These are phyloP conservation scores for Wallacemonas sp. DNA, from an alignment of 208 protist species.

Conservation along the genomic window DNA sequence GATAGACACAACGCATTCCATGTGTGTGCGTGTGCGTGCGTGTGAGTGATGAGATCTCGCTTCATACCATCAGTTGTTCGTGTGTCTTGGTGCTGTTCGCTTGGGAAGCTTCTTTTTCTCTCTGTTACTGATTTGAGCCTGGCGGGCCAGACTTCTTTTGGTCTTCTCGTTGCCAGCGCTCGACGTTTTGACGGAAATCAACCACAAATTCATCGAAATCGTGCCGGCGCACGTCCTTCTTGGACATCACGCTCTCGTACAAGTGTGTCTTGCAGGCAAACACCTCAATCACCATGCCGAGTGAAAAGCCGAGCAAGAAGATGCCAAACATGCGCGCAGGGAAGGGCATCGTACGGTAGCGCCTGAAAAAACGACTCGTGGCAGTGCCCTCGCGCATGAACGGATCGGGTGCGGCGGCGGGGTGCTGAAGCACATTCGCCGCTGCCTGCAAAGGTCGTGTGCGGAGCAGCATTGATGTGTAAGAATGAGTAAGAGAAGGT, in stretches of 20 bases:
- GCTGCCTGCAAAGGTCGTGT: background rate
- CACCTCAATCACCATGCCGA: slow-evolving; percentile 64
- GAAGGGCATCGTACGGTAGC: slow-evolving; percentile 61
- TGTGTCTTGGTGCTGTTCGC: background rate
- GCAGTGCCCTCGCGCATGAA: slow-evolving; percentile 62
- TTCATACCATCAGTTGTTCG: background rate
- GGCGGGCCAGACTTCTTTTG: too few relatives aligned
- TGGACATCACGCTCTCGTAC: slow-evolving; percentile 81
- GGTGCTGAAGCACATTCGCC: slow-evolving; percentile 1
- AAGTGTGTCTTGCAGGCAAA: slow-evolving; percentile 85
- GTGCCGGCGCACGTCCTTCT: slow-evolving; percentile 76
- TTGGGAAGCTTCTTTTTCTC: background rate
- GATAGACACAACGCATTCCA: too few relatives aligned
- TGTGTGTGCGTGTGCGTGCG: background rate
- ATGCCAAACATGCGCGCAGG: slow-evolving; percentile 57
- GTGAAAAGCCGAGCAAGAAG: slow-evolving; percentile 53
- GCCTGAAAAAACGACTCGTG: slow-evolving; percentile 43
- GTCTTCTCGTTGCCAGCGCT: slow-evolving; percentile 54
- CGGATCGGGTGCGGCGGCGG: slow-evolving; percentile 25
- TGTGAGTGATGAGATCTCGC: background rate
- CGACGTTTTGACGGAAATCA: slow-evolving; percentile 70
- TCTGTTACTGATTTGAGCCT: background rate
- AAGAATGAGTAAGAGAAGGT: too few relatives aligned
- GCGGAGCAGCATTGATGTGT: too few relatives aligned
- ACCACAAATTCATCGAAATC: slow-evolving; percentile 85